Conservation (phyloP, 495 filamentous ascomycete species). For the Aspergillus hancockii region DNA sequence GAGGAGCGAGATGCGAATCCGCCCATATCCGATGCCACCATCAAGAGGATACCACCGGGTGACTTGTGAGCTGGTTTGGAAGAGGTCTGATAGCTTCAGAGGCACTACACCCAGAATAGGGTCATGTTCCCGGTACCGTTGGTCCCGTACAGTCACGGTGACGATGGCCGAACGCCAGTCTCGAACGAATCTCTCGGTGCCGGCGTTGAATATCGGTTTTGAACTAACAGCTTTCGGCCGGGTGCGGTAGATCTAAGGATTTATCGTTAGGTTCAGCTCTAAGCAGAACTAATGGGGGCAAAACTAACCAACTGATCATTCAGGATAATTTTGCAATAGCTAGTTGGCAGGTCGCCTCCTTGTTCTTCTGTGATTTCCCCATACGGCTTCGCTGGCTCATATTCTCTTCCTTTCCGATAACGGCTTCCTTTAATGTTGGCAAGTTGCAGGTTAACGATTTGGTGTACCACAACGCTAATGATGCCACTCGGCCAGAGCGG, state of each 20-base stretch:
- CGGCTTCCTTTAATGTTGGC: conserved; percentile 66
- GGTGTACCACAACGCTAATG: conserved; percentile 80
- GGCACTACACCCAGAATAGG: conserved; percentile 91
- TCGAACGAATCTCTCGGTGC: conserved; percentile 90
- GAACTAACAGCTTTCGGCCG: conserved; percentile 87
- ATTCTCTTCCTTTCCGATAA: conserved; percentile 76
- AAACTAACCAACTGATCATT: conserved; percentile 76
- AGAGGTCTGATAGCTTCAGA: conserved; percentile 79
- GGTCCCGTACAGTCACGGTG: conserved; percentile 84
- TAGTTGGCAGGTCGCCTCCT: conserved; percentile 73
- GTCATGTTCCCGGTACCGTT: conserved; percentile 86
- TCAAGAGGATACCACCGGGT: conserved; percentile 69
- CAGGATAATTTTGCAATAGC: conserved; percentile 86
- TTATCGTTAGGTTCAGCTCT: conserved; percentile 5
- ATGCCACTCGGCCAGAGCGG: conserved; percentile 92
- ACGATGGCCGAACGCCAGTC: conserved; percentile 89
- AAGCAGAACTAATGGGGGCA: neutral
- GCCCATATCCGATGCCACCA: conserved; percentile 76
- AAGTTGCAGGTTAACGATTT: conserved; percentile 91
- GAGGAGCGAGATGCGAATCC: conserved; percentile 84
- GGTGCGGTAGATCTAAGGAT: conserved; percentile 72
- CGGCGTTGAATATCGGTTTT: conserved; percentile 95
- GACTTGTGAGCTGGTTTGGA: conserved; percentile 82
- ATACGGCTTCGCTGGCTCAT: conserved; percentile 82
- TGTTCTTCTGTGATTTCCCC: conserved; percentile 83